Base-by-base conservation (phyloP, 805 yeast genomes). In the Candida adriatica region DNA sequence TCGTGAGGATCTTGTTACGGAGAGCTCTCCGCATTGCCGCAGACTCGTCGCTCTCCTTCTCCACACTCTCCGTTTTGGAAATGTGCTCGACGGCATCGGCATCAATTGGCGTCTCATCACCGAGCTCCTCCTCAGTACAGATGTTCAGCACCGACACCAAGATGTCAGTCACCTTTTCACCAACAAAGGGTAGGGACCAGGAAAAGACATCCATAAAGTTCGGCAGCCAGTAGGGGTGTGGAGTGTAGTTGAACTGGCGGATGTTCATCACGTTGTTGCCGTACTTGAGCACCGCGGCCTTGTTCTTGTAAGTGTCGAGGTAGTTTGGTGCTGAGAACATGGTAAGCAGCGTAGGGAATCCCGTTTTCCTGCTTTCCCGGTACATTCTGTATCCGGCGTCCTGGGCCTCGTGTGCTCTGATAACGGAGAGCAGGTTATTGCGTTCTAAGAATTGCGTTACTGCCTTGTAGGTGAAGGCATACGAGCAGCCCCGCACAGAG, bases 331-430 rank as follows among this genome's bases (percentile, higher is more conserved):
- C 97, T 29, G 94, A 80, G 59, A 90, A 90, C 62, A 90, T 75
- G 4, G 97, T 87, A 55, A 90, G 72, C 23, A 90, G 68, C 6
- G 90, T 75, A 2, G 96, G 97, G 54, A 90, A 90, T 9, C 94
- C 94, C 50, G 87, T 77, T 4, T 82, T 68, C 39, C 74, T 71
- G 2, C 95, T 84, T 43, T 84, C 75, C 47, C 79, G 81, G 60
- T 90, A 90, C 85, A 92, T 92, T 53, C 96, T 66, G 59, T 88
- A 90, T 22, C 98, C 98, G 8, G 92, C 88, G 57, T 90, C 96
- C 58, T 90, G 98, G 1, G 96, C 96, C 60, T 90, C 96, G 56
- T 90, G 98, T 2, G 96, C 97, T 37, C 98, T 69, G 27, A 90
- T 85, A 21, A 90, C 73, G n/a, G 87, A 80, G 19, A 90, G 62